These are phyloP conservation scores for Gamarada debralockiae DNA, from an alignment of 495 filamentous ascomycete genomes.

Conservation along the genomic window DNA sequence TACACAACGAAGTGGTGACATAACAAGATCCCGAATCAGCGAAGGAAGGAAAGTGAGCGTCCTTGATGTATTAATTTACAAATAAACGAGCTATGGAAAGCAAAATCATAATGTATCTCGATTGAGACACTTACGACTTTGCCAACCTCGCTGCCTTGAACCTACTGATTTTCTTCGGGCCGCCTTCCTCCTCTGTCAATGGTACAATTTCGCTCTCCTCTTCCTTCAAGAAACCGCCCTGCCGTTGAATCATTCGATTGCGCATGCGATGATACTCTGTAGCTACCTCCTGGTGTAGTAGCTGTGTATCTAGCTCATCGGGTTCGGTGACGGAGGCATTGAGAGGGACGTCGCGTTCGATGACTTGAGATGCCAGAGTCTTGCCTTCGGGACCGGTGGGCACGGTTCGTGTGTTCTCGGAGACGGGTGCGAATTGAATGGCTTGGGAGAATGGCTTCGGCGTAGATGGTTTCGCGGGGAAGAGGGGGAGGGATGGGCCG, in stretches of 20 bases:
- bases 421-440: slow-evolving; percentile 31
- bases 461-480: slow-evolving; percentile 39
- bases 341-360: slow-evolving; percentile 52
- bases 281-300: slow-evolving; percentile 72
- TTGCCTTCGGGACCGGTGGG: slow-evolving; percentile 52
- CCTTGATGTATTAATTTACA: background rate
- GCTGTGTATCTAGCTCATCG: slow-evolving; percentile 69
- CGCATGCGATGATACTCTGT: slow-evolving; percentile 76
- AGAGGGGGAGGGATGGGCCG: slow-evolving; percentile 29
- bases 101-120: background rate
- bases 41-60: background rate
- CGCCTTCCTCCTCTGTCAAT: slow-evolving; percentile 62
- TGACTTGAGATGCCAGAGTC: slow-evolving; percentile 52
- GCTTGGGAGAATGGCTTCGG: slow-evolving; percentile 45
- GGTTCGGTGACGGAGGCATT: slow-evolving; percentile 43
- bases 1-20: background rate
- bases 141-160: slow-evolving; percentile 82
- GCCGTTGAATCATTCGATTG: slow-evolving; percentile 71
- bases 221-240: slow-evolving; percentile 67
- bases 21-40: slow-evolving; percentile 5
- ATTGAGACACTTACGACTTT: slow-evolving; percentile 5
- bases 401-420: slow-evolving; percentile 22
- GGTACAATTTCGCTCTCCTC: slow-evolving; percentile 59
- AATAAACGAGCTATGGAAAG: too few relatives aligned
- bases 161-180: slow-evolving; percentile 72